phyloP scores from a whole-genome alignment of 495 filamentous ascomycete genomes.

The Endocarpon pusillum region DNA sequence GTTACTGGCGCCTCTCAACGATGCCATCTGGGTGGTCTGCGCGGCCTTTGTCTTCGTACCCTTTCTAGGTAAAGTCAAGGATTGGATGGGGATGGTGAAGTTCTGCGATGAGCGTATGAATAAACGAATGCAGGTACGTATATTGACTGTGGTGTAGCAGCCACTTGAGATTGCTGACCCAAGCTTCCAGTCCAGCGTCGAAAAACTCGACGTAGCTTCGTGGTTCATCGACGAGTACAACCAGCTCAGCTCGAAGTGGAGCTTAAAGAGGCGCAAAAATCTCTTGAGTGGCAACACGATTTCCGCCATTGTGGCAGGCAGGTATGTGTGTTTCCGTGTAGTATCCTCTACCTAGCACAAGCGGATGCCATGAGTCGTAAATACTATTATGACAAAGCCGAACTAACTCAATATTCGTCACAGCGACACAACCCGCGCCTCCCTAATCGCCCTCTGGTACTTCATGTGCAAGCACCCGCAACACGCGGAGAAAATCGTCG shows the following conservation, averaged over 20 bases:
- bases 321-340: constrained; percentile 10
- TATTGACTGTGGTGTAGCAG: neutral
- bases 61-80: constrained; percentile 10
- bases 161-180: constrained; percentile 2
- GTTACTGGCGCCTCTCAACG: constrained; percentile 17
- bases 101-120: constrained; percentile 20
- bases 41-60: constrained; percentile 16
- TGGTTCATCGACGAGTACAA: constrained; percentile 19
- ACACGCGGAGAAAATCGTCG: constrained; percentile 10
- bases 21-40: constrained; percentile 20
- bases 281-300: constrained; percentile 17
- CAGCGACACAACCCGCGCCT: constrained; percentile 22
- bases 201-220: constrained; percentile 13
- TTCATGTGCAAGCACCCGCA: constrained; percentile 19
- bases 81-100: constrained; percentile 17
- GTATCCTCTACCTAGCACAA: neutral
- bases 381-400: too few relatives aligned
- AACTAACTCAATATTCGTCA: too few relatives aligned
- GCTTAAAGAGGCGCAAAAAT: too few relatives aligned
- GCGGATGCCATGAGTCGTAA: too few relatives aligned
- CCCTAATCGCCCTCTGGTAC: constrained; percentile 24
- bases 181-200: constrained; percentile 7
- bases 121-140: constrained; percentile 11
- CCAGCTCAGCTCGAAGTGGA: constrained; percentile 8
- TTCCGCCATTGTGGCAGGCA: constrained; percentile 22